Base-by-base conservation (phyloP, 768 basidiomycete species). In the Rhizopogon vinicolor region DNA sequence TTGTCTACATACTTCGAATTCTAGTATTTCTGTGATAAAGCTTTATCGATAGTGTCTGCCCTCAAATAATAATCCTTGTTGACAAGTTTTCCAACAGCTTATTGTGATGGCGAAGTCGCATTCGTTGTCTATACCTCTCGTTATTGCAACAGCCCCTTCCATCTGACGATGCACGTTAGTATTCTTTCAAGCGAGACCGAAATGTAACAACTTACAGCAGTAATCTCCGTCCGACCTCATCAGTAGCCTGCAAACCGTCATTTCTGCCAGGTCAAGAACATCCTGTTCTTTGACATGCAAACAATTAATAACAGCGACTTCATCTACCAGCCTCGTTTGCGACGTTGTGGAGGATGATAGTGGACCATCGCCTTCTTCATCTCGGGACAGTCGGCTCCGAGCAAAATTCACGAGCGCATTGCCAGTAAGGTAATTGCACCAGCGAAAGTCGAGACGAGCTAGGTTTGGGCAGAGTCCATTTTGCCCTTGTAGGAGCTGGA, bases 351-450 rank as follows among this genome's bases (percentile, higher is more conserved):
- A 28, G n/a, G 53, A 28, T 4, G 19, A 7, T 14, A 22, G 14
- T 25, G 14, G 13, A 16, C 5, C 35, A 37, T 55, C 54, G 28
- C 14, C 41, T 22, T 16, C 22, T 22, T 16, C 25, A 35, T 41
- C 46, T n/a, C 10, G 18, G 41, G 53, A 54, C 19, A 64, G 46
- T 25, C 83, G 74, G 53, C 73, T 76, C 49, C 60, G 64, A 43
- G 81, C 82, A 14, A 85, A 66, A 33, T 75, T 68, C 40, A 80
- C 82, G 40, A 86, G 67, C 19, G 78, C 77, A 2, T 62, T 65
- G 18, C 83, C 82, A 29, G 74, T 75, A 6, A 86, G 63, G 53
- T 82, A 76, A 10, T 77, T 74, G 60, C 84, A 86, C 83, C 82
- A 85, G 28, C 82, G 76, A 48, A 86, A 65, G 63, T 85, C 82